Conservation (phyloP, 805 yeast species). For the Starmerella powellii region DNA sequence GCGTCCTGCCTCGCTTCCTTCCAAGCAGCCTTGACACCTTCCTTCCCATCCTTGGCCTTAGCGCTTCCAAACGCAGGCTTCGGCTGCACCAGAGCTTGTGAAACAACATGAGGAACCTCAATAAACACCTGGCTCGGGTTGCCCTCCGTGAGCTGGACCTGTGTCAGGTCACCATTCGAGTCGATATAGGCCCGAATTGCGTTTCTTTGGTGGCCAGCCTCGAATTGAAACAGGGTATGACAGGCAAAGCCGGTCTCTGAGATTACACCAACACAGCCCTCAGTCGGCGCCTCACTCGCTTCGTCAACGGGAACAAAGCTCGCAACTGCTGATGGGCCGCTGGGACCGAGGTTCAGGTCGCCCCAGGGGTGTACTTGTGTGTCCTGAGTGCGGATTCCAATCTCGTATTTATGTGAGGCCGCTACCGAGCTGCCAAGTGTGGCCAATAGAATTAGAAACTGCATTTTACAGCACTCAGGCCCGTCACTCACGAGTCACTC, state of each 20-base stretch:
- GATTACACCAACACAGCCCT: slow-evolving; percentile 16
- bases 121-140: neutral
- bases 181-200: slow-evolving; percentile 6
- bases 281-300: neutral
- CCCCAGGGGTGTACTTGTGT: slow-evolving; percentile 2
- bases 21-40: neutral
- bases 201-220: neutral
- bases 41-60: neutral
- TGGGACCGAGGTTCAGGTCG: neutral
- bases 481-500: no score
- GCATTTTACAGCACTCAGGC: no score
- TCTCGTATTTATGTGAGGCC: neutral
- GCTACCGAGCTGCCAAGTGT: neutral
- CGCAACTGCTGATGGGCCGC: neutral
- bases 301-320: neutral
- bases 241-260: slow-evolving; percentile 9
- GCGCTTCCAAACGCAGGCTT: no score
- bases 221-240: slow-evolving; percentile 7
- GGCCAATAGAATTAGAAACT: no score
- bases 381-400: neutral
- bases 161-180: slow-evolving; percentile 5
- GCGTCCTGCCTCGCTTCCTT: slow-evolving; percentile 15
- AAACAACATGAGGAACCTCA: slow-evolving; percentile 4
- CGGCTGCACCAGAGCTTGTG: no score
- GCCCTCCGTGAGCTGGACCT: slow-evolving; percentile 22